phyloP scores from a whole-genome alignment of 73 alveolate genomes.

The Tetrahymena thermophila region DNA sequence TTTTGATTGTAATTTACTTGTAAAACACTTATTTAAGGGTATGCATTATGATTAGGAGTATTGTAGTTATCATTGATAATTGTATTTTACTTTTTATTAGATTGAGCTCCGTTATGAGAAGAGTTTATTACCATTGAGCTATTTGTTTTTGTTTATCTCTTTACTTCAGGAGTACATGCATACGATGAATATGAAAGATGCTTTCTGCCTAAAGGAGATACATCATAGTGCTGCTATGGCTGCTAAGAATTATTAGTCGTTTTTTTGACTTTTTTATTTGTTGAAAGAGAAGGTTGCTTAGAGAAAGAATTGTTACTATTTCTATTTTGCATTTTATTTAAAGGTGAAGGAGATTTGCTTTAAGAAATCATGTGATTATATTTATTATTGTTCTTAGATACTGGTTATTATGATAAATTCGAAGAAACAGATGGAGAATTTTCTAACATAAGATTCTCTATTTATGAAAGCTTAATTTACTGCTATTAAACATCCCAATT shows the following conservation, averaged over 20 bases:
- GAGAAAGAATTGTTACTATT: background rate
- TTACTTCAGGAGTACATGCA: background rate
- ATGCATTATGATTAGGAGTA: background rate
- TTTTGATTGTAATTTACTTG: background rate
- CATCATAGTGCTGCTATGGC: background rate
- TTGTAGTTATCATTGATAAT: background rate
- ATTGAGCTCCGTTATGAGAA: background rate
- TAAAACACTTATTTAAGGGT: background rate
- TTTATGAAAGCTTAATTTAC: background rate
- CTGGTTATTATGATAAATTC: background rate
- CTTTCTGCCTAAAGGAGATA: background rate
- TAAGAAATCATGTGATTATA: background rate
- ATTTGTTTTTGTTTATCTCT: background rate
- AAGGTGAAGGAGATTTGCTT: background rate
- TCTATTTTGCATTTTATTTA: background rate
- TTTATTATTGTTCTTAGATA: background rate
- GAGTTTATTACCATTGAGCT: background rate
- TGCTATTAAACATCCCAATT: background rate
- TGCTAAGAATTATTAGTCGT: background rate
- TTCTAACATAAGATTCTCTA: background rate
- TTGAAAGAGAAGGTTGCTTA: background rate
- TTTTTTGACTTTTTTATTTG: background rate
- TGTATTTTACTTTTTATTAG: background rate
- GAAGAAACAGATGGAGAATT: background rate
- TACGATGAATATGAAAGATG: background rate